Conservation (phyloP, 1,139 yeast species). For the Suhomyces chickasaworum region DNA sequence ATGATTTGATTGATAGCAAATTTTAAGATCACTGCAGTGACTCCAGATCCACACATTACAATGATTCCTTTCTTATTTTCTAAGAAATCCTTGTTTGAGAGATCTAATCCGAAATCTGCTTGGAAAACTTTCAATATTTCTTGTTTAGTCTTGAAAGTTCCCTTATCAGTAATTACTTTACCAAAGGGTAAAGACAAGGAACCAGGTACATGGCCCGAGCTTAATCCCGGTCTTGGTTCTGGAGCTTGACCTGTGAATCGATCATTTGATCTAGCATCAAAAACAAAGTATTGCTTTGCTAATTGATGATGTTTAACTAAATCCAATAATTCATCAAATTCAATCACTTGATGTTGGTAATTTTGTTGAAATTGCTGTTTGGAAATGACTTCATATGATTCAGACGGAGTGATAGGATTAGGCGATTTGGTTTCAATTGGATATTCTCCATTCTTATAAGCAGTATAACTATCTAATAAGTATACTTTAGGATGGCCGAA, state of each 20-base stretch:
- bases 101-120: constrained; percentile 39
- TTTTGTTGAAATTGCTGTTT: constrained; percentile 26
- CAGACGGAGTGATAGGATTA: constrained; percentile 11
- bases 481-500: constrained; percentile 73
- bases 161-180: constrained; percentile 52
- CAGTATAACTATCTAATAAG: constrained; percentile 68
- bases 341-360: constrained; percentile 55
- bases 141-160: constrained; percentile 50
- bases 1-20: constrained; percentile 46
- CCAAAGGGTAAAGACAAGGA: constrained; percentile 76
- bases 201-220: constrained; percentile 89
- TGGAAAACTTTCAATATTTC: constrained; percentile 51
- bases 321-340: constrained; percentile 61
- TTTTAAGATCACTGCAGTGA: constrained; percentile 83
- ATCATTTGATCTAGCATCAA: constrained; percentile 82
- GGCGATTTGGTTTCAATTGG: constrained; percentile 30
- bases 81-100: constrained; percentile 26
- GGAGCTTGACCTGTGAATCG: constrained; percentile 78
- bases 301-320: constrained; percentile 54
- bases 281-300: constrained; percentile 50
- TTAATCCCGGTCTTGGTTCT: constrained; percentile 85
- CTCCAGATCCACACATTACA: constrained; percentile 95
- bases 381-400: constrained; percentile 26
- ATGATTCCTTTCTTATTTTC: constrained; percentile 58
- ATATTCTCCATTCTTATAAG: constrained; percentile 39